Base-by-base conservation (phyloP, 1,139 yeast genomes). In the Geotrichum siamense region DNA sequence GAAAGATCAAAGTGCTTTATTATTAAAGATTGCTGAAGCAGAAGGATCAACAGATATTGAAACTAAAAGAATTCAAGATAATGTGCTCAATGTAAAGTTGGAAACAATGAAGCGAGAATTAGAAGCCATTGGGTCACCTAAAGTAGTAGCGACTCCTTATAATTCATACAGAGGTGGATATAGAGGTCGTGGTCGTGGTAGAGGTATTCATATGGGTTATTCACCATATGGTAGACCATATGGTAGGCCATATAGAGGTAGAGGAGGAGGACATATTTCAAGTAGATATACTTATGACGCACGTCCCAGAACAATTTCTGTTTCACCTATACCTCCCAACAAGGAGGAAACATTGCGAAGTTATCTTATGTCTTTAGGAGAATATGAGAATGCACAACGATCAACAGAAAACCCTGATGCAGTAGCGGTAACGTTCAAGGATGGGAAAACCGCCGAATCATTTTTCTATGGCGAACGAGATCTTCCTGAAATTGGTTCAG, bases 391-490 rank as follows among this genome's bases (percentile, higher is more conserved):
- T 16, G 50, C 52, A 8, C 29, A 38, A 5, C 6, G 45, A n/a
- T 19, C 27, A 5, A 34, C 26, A 13, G 33, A 25, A 10, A 13
- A 30, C 5, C 40, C 38, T 49, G 49, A 51, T 19, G 51, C 57
- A 3, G 58, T 65, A 13, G 50, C 61, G 8, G 56, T 70, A 16
- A 61, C 61, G 33, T 69, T 71, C 55, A 61, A 59, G 39, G 69
- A 68, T 48, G 56, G 75, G 36, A 54, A 55, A 27, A 48, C 62
- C 12, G 76, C 76, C 2, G 75, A 71, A 49, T 55, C 54, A 46
- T 68, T 70, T 47, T 62, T 53, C 43, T 55, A 51, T 30, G 55
- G 55, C 1, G 29, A 59, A 2, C 53, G 54, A 19, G 49, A 50
- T 2, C 49, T 66, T 17, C 62, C 64, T 0, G 65, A 60, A 3